A percentile compares a stretch with the other conserved stretches of the same genome.
Conservation (phyloP, 495 filamentous ascomycete genomes). For the Talaromyces proteolyticus region DNA sequence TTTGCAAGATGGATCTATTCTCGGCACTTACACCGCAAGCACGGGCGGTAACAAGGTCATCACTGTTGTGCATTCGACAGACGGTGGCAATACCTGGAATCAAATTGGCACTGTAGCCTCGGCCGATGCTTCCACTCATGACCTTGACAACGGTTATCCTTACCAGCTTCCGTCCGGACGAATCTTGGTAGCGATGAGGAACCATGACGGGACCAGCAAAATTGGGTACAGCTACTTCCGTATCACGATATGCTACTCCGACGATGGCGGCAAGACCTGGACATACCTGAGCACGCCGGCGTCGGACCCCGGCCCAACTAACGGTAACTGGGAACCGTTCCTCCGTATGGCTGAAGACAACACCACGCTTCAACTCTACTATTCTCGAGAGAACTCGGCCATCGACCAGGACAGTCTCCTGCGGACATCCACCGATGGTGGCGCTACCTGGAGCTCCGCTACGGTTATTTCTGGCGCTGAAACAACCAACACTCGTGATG, state of each 20-base stretch:
- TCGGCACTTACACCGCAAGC: conserved; percentile 35
- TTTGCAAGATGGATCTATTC: conserved; percentile 31
- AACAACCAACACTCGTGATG: conserved; percentile 29
- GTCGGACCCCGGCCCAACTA: conserved; percentile 16
- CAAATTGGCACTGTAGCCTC: conserved; percentile 19
- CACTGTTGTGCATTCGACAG: conserved; percentile 29
- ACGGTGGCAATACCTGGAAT: conserved; percentile 35
- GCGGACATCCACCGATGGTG: conserved; percentile 39
- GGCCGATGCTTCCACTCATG: conserved; percentile 20
- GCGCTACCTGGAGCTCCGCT: conserved; percentile 30
- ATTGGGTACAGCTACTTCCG: conserved; percentile 37
- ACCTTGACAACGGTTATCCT: conserved; percentile 46
- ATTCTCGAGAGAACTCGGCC: conserved; percentile 34
- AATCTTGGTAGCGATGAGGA: conserved; percentile 43
- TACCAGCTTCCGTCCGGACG: conserved; percentile 39
- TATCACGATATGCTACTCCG: conserved; percentile 43
- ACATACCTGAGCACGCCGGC: conserved; percentile 38
- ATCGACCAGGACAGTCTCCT: conserved; percentile 45
- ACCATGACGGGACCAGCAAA: conserved; percentile 32
- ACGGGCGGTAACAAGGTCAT: conserved; percentile 24
- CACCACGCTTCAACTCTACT: conserved; percentile 41
- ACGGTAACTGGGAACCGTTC: conserved; percentile 49
- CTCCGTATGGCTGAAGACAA: conserved; percentile 29
- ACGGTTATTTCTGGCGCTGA: conserved; percentile 31
- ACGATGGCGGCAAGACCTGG: conserved; percentile 41